Percentiles rank a stretch among this genome's conserved stretches.
Conservation (phyloP, 139 green algal species). For the Ettlia oleoabundans region DNA sequence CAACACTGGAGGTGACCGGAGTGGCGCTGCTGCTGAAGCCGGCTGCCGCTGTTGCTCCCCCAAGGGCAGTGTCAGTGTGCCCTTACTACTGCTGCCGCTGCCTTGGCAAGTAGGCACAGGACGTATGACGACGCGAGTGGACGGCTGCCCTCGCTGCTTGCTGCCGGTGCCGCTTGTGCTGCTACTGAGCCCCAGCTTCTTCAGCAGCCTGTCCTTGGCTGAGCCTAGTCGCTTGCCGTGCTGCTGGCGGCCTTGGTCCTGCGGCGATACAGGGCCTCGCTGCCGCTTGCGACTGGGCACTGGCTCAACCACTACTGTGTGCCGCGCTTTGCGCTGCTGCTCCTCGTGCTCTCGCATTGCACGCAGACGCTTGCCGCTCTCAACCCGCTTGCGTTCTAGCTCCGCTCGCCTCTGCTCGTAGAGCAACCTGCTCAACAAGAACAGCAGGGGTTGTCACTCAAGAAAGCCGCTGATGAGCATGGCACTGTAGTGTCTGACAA, state of each 20-base stretch:
- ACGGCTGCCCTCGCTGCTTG: background rate
- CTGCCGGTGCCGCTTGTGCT: background rate
- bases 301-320: background rate
- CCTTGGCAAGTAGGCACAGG: background rate
- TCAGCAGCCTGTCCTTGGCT: slow-evolving; percentile 7
- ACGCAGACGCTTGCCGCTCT: slow-evolving; percentile 31
- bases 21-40: too few relatives aligned
- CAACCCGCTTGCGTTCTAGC: background rate
- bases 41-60: too few relatives aligned
- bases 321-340: slow-evolving; percentile 5
- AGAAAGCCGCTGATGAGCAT: background rate
- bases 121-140: background rate
- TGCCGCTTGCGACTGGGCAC: background rate
- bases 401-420: slow-evolving; percentile 11
- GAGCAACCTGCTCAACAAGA: background rate
- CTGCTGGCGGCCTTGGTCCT: background rate
- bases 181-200: slow-evolving; percentile 1
- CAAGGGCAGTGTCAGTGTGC: too few relatives aligned
- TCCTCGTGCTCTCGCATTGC: slow-evolving; percentile 29
- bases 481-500: background rate
- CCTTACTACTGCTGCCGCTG: background rate
- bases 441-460: background rate
- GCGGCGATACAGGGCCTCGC: background rate
- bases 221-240: background rate
- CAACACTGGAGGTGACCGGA: too few relatives aligned